Percentiles rank a stretch among this genome's conserved stretches.
phyloP scores from a whole-genome alignment of 257 asterid species.

The Solanum bulbocastanum region DNA sequence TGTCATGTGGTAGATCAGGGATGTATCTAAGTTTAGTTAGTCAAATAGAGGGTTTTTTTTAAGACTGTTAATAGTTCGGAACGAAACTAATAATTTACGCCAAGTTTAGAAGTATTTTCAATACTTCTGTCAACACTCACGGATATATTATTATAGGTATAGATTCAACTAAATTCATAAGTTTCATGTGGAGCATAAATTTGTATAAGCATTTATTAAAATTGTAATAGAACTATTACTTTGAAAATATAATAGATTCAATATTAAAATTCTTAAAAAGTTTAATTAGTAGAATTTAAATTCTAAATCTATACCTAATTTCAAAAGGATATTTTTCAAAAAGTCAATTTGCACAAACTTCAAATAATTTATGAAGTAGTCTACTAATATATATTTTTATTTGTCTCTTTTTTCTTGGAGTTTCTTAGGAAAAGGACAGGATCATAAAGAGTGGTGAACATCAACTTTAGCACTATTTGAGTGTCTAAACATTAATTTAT shows the following conservation, averaged over 20 bases:
- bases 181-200: neutral
- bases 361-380: neutral
- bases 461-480: neutral
- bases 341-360: neutral
- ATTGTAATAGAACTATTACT: neutral
- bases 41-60: too few species aligned
- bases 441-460: neutral
- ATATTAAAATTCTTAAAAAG: fast-evolving
- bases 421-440: neutral
- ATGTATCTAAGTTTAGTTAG: too few species aligned
- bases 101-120: fast-evolving
- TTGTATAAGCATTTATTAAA: neutral
- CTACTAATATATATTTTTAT: neutral
- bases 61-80: fast-evolving
- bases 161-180: too few species aligned
- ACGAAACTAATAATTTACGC: too few species aligned
- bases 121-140: fast-evolving
- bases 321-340: neutral
- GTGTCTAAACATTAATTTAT: neutral
- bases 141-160: too few species aligned
- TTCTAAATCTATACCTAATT: fast-evolving
- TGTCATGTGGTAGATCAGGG: too few species aligned
- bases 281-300: neutral
- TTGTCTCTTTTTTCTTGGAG: neutral
- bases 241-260: neutral